Evolutionary conservation across 1,139 yeast species (phyloP).

Genomic region (Pneumocystis carinii): DNA sequence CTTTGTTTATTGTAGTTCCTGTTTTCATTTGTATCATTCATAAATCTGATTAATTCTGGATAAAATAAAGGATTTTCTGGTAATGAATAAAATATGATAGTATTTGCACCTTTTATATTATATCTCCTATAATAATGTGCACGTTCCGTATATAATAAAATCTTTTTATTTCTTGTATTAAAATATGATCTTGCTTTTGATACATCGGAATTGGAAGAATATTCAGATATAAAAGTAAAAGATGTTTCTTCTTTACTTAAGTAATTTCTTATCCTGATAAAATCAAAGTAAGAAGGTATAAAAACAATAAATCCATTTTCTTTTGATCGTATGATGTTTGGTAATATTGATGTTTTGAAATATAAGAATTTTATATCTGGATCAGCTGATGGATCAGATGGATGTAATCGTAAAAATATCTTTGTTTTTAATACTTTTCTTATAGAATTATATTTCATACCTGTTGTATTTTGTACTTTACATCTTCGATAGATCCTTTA

Average conservation of each 20-base stretch:
- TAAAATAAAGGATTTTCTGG: slow-evolving; percentile 80
- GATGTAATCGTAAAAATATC: slow-evolving; percentile 34
- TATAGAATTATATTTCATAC: slow-evolving; percentile 28
- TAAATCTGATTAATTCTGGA: slow-evolving; percentile 48
- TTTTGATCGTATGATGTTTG: slow-evolving; percentile 37
- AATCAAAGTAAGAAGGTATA: slow-evolving; percentile 80
- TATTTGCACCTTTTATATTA: slow-evolving; percentile 75
- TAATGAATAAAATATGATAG: slow-evolving; percentile 62
- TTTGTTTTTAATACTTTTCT: slow-evolving; percentile 1
- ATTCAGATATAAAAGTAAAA: slow-evolving; percentile 67
- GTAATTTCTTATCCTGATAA: slow-evolving; percentile 58
- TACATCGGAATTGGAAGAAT: slow-evolving; percentile 53
- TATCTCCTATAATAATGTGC: slow-evolving; percentile 80
- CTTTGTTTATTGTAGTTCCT: slow-evolving; percentile 31
- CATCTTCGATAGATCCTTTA: slow-evolving; percentile 28
- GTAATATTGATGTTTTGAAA: slow-evolving; percentile 59
- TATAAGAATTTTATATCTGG: slow-evolving; percentile 70
- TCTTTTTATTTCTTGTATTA: slow-evolving; percentile 45
- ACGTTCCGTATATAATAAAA: slow-evolving; percentile 79
- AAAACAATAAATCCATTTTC: slow-evolving; percentile 59
- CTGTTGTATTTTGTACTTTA: slow-evolving; percentile 51
- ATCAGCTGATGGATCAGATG: slow-evolving; percentile 44
- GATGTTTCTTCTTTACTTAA: slow-evolving; percentile 30
- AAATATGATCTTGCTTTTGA: slow-evolving; percentile 61
- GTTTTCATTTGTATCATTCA: slow-evolving; percentile 26